These are phyloP conservation scores for Chloranthus sessilifolius DNA, from an alignment of 164 flowering plant species.

Conservation along the genomic window DNA sequence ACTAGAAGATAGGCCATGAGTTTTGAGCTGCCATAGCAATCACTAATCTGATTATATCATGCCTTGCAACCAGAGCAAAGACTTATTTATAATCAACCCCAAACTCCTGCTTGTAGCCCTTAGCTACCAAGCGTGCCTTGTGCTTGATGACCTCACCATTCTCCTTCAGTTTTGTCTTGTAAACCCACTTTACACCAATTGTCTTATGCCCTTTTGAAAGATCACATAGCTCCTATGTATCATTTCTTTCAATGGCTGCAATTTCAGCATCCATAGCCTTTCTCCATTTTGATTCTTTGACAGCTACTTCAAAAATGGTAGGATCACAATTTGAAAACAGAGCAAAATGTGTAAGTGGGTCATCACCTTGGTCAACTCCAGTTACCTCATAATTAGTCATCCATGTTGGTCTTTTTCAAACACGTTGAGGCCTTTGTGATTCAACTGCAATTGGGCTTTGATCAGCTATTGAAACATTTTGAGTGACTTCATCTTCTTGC, in stretches of 20 bases:
- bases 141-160: not conserved
- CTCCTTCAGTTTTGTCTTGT: constrained; percentile 1
- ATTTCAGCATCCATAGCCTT: not conserved
- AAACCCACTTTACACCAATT: constrained; percentile 5
- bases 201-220: not conserved
- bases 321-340: constrained; percentile 1
- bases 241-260: not conserved
- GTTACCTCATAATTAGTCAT: constrained; percentile 4
- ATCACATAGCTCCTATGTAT: not conserved
- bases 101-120: constrained; percentile 5
- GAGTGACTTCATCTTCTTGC: too few species aligned
- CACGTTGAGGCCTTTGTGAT: too few species aligned
- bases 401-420: too few species aligned
- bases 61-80: constrained; percentile 4
- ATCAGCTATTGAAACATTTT: too few species aligned
- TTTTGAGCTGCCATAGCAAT: not conserved
- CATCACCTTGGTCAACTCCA: not conserved
- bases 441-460: not conserved
- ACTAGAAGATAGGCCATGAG: not conserved
- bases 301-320: not conserved
- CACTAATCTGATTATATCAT: constrained; percentile 9
- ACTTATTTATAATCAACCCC: constrained; percentile 2
- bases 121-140: constrained; percentile 8
- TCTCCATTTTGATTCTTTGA: not conserved
- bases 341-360: constrained; percentile 1